Conservation (phyloP, 208 protist genomes). For the Sergeia podlipaevii region DNA sequence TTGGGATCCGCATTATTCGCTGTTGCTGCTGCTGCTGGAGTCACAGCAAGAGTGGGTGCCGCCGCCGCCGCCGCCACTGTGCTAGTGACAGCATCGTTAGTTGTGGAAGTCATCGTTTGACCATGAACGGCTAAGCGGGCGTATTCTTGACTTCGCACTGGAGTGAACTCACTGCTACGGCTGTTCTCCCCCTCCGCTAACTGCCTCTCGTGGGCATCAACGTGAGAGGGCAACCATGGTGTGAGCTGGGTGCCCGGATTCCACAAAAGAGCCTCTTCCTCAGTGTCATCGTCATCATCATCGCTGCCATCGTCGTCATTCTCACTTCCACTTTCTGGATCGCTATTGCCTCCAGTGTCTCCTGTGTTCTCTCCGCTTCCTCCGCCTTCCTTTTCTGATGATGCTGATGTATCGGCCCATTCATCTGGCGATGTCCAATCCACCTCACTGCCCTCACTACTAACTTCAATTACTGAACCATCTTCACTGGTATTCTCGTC, state of each 20-base stretch:
- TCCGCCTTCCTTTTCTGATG: neutral
- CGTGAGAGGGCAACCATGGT: neutral
- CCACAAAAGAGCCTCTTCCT: constrained; percentile 20
- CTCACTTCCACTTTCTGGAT: neutral
- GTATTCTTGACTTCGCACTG: constrained; percentile 5
- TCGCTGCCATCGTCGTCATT: constrained; percentile 4
- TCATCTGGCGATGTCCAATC: neutral
- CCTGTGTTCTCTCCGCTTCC: neutral
- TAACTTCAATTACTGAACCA: too few species aligned
- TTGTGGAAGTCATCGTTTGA: neutral
- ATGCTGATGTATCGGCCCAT: neutral
- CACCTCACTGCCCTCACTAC: neutral
- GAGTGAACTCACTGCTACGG: constrained; percentile 19
- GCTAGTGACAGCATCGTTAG: neutral
- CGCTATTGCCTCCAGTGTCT: neutral
- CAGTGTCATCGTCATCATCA: constrained; percentile 11
- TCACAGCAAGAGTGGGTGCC: neutral
- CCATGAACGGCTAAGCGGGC: neutral
- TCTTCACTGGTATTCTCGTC: too few species aligned
- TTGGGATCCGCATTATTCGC: neutral
- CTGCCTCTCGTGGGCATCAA: neutral
- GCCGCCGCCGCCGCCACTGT: neutral
- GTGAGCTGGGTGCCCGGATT: constrained; percentile 31
- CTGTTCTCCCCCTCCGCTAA: neutral
- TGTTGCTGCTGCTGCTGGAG: neutral